Base-by-base conservation (phyloP, 805 yeast species). In the Debaryomyces prosopidis region DNA sequence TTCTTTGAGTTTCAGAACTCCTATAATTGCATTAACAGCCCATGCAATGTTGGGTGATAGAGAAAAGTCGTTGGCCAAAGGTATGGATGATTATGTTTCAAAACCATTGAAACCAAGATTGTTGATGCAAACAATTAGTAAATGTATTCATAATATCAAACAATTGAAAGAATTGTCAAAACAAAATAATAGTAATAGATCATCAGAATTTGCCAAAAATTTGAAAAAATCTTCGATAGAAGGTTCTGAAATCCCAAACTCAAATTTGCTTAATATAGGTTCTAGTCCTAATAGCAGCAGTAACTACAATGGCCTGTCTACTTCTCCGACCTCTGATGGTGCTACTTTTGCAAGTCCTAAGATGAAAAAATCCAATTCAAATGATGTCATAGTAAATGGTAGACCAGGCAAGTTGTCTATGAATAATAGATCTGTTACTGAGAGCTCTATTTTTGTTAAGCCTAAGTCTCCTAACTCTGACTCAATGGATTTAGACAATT, bases 11-110 rank as follows among this genome's bases (percentile, higher is more conserved):
- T 82, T 85, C 49, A 76, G 95, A 47, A 85, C 92, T 1, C 96
- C 96, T 16, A 89, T 89, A 54, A 88, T 89, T 57, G 96, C 96
- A 1, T 73, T 89, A 47, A 89, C 96, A 0, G 96, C 96, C 0
- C 96, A 89, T 64, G 96, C 96, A 3, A 89, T 89, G 96, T 74
- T 89, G 70, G 96, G 96, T 39, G 96, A 89, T 65, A 73, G 96
- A 42, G 96, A 89, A 60, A 77, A 86, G 55, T 88, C 96, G 48
- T 71, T 89, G 65, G 87, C 87, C 50, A 90, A 90, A 34, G 95
- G 90, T 51, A 89, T 89, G 96, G 96, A 89, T 65, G 96, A 89
- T 62, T 89, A 89, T 60, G 79, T 89, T 39, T 85, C 94, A 9
- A 89, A 89, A 63, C 96, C 96, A 1, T 73, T 89, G 65, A 89